Percentiles rank a stretch among this genome's conserved stretches.
Conservation (phyloP, 257 asterid species). For the Solanum bukasovii region DNA sequence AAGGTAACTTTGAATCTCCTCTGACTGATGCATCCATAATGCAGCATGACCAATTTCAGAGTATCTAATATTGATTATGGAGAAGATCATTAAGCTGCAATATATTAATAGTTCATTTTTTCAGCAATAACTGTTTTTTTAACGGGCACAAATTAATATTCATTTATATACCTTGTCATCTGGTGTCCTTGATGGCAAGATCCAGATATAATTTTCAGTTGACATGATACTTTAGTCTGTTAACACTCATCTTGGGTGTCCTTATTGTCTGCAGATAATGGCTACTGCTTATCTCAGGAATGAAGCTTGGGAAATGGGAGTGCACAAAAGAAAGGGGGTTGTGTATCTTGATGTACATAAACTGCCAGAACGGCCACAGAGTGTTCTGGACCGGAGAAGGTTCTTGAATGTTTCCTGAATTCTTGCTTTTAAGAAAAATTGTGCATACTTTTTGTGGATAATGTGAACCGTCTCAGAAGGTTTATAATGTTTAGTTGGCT, state of each 20-base stretch:
- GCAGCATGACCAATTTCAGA: background rate
- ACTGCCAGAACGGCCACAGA: conserved; percentile 83
- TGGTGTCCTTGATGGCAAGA: background rate
- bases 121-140: background rate
- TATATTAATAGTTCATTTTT: background rate
- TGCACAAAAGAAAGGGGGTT: conserved; percentile 86
- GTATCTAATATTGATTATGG: background rate
- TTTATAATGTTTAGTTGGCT: background rate
- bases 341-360: conserved; percentile 93
- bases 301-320: conserved; percentile 99
- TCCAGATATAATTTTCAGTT: background rate
- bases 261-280: conserved; percentile 49
- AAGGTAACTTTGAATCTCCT: conserved; percentile 41
- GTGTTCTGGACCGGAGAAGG: conserved; percentile 89
- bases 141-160: background rate
- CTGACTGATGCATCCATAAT: background rate
- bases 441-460: background rate
- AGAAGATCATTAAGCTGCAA: background rate
- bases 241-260: background rate
- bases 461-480: background rate
- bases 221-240: background rate
- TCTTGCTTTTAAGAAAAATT: background rate
- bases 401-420: background rate
- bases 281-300: conserved; percentile 87
- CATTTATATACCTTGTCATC: background rate